phyloP scores from a whole-genome alignment of 495 filamentous ascomycete species.

The Staphylotrichum tortipilum region DNA sequence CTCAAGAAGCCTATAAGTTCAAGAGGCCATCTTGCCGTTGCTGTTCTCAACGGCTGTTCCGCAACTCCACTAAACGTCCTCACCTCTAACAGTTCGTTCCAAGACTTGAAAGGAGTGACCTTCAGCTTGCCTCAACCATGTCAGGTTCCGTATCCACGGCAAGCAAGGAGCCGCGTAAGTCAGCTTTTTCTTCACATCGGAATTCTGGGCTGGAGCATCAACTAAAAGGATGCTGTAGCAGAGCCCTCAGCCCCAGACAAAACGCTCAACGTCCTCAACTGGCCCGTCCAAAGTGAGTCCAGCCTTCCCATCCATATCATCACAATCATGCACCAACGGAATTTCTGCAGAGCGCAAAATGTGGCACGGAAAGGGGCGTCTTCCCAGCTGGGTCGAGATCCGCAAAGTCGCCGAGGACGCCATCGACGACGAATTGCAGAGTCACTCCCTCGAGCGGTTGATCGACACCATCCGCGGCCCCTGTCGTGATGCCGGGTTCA shows the following conservation, averaged over 20 bases:
- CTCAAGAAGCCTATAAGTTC: no score
- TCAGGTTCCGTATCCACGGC: no score
- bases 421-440: not conserved
- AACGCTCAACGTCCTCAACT: not conserved
- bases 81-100: no score
- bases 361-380: not conserved
- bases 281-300: not conserved
- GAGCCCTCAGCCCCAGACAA: not conserved
- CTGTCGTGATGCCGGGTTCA: not conserved
- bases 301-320: not conserved
- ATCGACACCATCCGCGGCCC: not conserved
- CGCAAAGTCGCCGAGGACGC: not conserved
- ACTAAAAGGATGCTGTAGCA: no score
- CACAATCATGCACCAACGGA: no score
- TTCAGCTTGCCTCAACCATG: no score
- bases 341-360: not conserved
- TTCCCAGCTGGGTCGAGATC: not conserved
- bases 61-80: not conserved
- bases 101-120: no score
- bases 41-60: no score
- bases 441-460: not conserved
- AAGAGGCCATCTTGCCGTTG: no score
- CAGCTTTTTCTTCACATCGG: no score
- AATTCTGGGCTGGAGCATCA: no score
- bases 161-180: no score